phyloP scores from a whole-genome alignment of 2,329 filamentous ascomycete species.

The Phaeomoniella chlamydospora region DNA sequence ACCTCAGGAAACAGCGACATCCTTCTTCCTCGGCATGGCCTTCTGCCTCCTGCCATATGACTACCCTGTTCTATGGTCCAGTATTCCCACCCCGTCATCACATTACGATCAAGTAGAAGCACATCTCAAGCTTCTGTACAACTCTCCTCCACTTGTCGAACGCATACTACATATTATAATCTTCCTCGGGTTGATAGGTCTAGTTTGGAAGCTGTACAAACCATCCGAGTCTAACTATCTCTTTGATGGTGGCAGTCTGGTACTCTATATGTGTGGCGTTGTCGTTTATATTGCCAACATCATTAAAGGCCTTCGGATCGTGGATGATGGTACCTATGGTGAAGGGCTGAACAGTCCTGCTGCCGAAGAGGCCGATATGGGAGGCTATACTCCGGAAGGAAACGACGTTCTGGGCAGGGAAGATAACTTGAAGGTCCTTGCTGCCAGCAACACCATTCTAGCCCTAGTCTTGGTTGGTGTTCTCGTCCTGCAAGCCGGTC shows the following conservation, averaged over 20 bases:
- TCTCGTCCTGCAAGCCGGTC: conserved; percentile 81
- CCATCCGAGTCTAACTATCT: conserved; percentile 90
- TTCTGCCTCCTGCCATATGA: conserved; percentile 93
- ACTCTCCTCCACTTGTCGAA: conserved; percentile 77
- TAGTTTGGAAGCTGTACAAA: conserved; percentile 88
- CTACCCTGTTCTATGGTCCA: conserved; percentile 33
- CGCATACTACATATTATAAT: conserved; percentile 92
- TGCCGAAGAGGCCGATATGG: conserved; percentile 17
- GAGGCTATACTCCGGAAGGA: conserved; percentile 15
- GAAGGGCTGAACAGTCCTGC: conserved; percentile 21
- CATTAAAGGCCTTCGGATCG: conserved; percentile 79
- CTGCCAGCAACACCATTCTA: conserved; percentile 91
- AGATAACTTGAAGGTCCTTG: conserved; percentile 79
- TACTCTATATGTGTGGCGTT: conserved; percentile 69
- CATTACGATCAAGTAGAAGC: conserved; percentile 79
- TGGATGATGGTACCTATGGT: conserved; percentile 58
- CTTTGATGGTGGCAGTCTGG: conserved; percentile 64
- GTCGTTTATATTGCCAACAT: conserved; percentile 95
- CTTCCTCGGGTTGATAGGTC: conserved; percentile 72
- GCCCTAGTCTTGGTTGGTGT: conserved; percentile 86
- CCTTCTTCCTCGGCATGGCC: conserved; percentile 96
- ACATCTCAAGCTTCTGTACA: conserved; percentile 83
- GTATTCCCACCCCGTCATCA: conserved; percentile 22
- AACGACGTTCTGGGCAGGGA: conserved; percentile 65
- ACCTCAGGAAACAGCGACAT: conserved; percentile 46